Evolutionary conservation across 805 yeast genomes (phyloP), one percentile per base, ranked within the genome.

Genomic region (Blastobotrys peoriensis): DNA sequence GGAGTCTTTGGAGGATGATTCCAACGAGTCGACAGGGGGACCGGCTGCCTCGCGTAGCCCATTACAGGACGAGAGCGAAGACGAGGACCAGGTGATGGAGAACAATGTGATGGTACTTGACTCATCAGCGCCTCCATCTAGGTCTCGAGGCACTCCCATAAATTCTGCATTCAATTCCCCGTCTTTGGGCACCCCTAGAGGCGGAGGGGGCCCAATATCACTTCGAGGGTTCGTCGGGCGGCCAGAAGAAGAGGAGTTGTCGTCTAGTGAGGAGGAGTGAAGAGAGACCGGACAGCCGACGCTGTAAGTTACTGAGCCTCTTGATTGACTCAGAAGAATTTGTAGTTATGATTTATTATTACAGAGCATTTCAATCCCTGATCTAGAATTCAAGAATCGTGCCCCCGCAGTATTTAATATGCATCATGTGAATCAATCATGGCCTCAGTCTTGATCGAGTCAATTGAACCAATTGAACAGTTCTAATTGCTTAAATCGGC

Each of bases 181-280:
- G 3, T 41, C 37, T 8, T 19, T 38, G 4, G 34, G 38, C 15
- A 16, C 23, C 9, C 25, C 30, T 4, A 20, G 45, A 10, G 23
- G 44, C 16, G 18, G 28, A 8, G 23, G 34, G 1, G 52, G 53
- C 9, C 55, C 55, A 4, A 50, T 51, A 9, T 48, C 52, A 33
- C 28, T 51, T 17, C 36, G 54, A n/a, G 52, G 55, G 6, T 45
- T 38, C 16, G 52, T 45, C 3, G 33, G 49, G 3, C 46, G 21
- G 6, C 28, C 47, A 13, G 41, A 40, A 5, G 57, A 49, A 13
- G 57, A 51, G 33, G 57, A 53, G 10, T 54, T 49, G 17, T 49
- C 54, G 19, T 46, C 50, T 39, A 45, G 51, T 25, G 57, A 53
- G 36, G 57, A 53, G 33, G 57, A 53, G 38, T 53, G 36, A n/a